Conservation (phyloP, 148 eudicot genomes). For the Chenopodium suecicum region DNA sequence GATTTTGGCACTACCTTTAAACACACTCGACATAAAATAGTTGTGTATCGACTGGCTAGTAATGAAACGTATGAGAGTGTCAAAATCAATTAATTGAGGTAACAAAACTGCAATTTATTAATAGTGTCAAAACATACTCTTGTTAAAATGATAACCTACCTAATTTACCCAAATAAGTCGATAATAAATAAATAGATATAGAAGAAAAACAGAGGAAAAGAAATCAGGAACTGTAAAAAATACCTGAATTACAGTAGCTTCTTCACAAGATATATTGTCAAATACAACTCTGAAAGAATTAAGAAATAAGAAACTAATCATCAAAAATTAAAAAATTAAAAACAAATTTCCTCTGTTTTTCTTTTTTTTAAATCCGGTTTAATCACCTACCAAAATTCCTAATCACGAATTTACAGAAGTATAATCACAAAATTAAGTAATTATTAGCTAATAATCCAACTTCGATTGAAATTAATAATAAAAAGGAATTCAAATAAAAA, state of each 20-base stretch:
- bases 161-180: neutral
- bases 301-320: constrained; percentile 16
- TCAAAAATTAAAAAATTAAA: neutral
- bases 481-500: neutral
- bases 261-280: constrained; percentile 71
- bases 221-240: neutral
- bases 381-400: too few relatives aligned
- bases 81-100: too few relatives aligned
- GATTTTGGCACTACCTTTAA: neutral
- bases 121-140: too few relatives aligned
- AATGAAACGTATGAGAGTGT: too few relatives aligned
- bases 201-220: neutral
- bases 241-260: constrained; percentile 89
- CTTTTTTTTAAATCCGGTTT: too few relatives aligned
- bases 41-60: too few relatives aligned
- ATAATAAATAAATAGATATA: too few relatives aligned
- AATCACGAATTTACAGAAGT: too few relatives aligned
- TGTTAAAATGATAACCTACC: neutral
- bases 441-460: neutral
- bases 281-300: constrained; percentile 66
- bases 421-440: neutral
- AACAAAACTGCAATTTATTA: too few relatives aligned
- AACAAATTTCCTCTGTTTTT: too few relatives aligned
- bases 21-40: too few relatives aligned
- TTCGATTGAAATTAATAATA: neutral